Evolutionary conservation across 2,329 filamentous ascomycete genomes (phyloP).

Genomic region (Aspergillus sp.): DNA sequence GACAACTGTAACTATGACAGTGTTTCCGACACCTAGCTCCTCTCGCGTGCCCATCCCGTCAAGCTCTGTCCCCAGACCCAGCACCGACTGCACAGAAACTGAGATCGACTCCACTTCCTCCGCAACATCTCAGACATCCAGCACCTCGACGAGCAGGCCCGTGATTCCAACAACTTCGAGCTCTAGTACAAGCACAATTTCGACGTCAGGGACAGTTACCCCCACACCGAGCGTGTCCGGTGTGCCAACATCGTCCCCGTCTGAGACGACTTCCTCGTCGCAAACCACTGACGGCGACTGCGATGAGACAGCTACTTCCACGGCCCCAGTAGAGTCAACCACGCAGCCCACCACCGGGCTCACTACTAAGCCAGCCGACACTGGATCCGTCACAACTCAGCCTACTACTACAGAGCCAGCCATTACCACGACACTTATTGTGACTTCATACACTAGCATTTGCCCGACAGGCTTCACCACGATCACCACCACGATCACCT

Average conservation of each 20-base stretch:
- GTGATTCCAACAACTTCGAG: conserved; percentile 8
- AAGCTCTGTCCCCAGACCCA: not conserved
- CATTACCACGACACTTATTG: conserved; percentile 38
- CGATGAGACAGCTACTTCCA: not conserved
- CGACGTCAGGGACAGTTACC: not conserved
- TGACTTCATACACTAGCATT: conserved; percentile 43
- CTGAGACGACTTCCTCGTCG: not conserved
- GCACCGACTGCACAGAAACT: not conserved
- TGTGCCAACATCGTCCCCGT: not conserved
- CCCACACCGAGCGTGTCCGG: not conserved
- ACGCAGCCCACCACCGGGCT: not conserved
- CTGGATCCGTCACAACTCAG: not conserved
- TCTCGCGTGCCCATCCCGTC: not conserved
- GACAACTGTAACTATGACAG: conserved; percentile 5
- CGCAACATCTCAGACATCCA: not conserved
- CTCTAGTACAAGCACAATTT: not conserved
- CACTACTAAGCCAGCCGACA: not conserved
- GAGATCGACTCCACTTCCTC: not conserved
- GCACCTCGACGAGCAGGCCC: conserved; percentile 5
- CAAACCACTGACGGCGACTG: not conserved
- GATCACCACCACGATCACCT: conserved; percentile 40
- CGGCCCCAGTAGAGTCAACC: not conserved
- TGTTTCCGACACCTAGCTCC: conserved; percentile 7
- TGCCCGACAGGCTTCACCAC: conserved; percentile 46
- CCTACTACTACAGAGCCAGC: conserved; percentile 19